phyloP scores from a whole-genome alignment of 192 early-diverging fungal species.

The Mortierella claussenii region DNA sequence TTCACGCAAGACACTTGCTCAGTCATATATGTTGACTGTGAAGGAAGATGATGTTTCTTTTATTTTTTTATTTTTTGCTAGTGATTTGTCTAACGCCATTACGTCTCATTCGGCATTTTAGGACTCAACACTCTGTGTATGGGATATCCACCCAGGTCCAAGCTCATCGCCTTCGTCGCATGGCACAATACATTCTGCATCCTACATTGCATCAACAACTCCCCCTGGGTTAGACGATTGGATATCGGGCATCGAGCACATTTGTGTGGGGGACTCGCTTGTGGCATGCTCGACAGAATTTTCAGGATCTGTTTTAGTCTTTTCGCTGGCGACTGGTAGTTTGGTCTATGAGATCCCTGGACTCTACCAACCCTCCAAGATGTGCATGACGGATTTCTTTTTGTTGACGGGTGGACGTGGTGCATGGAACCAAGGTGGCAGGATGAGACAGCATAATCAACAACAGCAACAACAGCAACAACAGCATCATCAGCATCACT shows the following conservation, averaged over 20 bases:
- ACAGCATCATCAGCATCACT: neutral
- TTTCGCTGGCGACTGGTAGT: conserved; percentile 61
- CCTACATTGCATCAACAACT: conserved; percentile 50
- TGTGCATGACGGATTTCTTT: conserved; percentile 48
- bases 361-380: conserved; percentile 29
- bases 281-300: conserved; percentile 60
- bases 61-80: neutral
- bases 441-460: neutral
- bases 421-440: conserved; percentile 10
- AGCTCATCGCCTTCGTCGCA: conserved; percentile 9
- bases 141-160: conserved; percentile 51
- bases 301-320: conserved; percentile 56
- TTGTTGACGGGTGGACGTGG: conserved; percentile 15
- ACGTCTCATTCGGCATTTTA: conserved; percentile 1
- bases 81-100: neutral
- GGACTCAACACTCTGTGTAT: conserved; percentile 60
- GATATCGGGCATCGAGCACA: conserved; percentile 57
- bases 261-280: conserved; percentile 59
- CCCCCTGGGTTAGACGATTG: conserved; percentile 53
- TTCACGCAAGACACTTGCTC: no score
- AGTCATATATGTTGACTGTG: no score
- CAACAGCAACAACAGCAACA: conserved; percentile 4
- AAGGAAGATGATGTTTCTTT: no score
- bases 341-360: conserved; percentile 59
- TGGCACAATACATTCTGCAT: conserved; percentile 51